phyloP scores from a whole-genome alignment of 2,329 filamentous ascomycete species.

The Ampelomyces quisqualis region DNA sequence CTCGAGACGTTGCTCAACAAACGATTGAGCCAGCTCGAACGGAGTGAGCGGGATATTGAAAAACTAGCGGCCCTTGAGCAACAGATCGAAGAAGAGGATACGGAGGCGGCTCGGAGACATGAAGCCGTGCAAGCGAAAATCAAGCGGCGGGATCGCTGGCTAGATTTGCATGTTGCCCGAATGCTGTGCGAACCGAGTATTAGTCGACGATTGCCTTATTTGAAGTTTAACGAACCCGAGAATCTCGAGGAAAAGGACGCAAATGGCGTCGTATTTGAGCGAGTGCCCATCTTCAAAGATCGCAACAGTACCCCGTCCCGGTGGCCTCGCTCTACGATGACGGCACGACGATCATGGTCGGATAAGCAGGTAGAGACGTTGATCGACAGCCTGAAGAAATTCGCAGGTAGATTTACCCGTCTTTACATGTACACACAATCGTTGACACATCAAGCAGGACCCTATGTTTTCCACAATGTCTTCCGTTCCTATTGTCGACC shows the following conservation, averaged over 20 bases:
- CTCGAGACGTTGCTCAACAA: constrained; percentile 8
- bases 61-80: constrained; percentile 7
- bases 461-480: constrained; percentile 31
- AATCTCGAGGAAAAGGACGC: constrained; percentile 38
- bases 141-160: constrained; percentile 28
- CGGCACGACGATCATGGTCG: constrained; percentile 34
- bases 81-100: constrained; percentile 7
- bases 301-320: constrained; percentile 27
- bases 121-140: constrained; percentile 2
- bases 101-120: constrained; percentile 3
- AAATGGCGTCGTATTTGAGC: constrained; percentile 45
- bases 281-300: constrained; percentile 41
- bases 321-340: constrained; percentile 9
- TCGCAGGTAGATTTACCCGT: constrained; percentile 24
- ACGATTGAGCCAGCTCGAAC: constrained; percentile 10
- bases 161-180: constrained; percentile 30
- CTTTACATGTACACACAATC: neutral
- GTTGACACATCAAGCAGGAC: constrained; percentile 14
- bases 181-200: constrained; percentile 28
- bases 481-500: constrained; percentile 31
- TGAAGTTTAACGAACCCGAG: constrained; percentile 15
- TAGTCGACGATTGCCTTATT: constrained; percentile 3
- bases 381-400: constrained; percentile 30
- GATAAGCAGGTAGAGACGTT: constrained; percentile 36
- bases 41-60: constrained; percentile 5